A percentile compares a stretch with the other conserved stretches of the same genome.
Evolutionary conservation across 129 eudicot species (phyloP).

Genomic region (Logfia minima): DNA sequence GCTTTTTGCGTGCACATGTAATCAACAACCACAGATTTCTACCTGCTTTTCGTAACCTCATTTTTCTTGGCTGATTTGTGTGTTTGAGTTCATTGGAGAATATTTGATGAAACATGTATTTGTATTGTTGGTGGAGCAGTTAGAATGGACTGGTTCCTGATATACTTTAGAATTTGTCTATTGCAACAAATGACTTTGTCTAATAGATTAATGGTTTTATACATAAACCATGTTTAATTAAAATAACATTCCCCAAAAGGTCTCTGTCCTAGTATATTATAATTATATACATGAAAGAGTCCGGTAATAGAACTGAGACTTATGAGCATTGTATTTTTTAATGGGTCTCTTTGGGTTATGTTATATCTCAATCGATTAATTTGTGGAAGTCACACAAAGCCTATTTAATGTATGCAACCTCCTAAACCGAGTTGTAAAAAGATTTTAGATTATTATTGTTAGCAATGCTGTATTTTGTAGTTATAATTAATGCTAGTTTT

Average conservation of each 20-base stretch:
- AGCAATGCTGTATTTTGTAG: too few species aligned
- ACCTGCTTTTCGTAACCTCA: not conserved
- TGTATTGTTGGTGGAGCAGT: slow-evolving; percentile 2
- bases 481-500: too few species aligned
- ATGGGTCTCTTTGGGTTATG: not conserved
- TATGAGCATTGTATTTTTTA: not conserved
- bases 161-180: not conserved
- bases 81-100: not conserved
- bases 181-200: not conserved
- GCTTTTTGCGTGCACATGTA: slow-evolving; percentile 37
- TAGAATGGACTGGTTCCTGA: not conserved
- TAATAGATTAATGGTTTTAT: not conserved
- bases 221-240: not conserved
- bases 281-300: not conserved
- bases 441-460: too few species aligned
- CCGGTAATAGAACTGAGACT: not conserved
- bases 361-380: not conserved
- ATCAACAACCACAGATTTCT: slow-evolving; percentile 51
- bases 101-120: not conserved
- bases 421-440: too few species aligned
- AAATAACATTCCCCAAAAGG: not conserved
- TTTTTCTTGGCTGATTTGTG: not conserved
- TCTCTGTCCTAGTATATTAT: not conserved
- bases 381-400: too few species aligned
- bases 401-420: too few species aligned